A percentile compares a stretch with the other conserved stretches of the same genome.
Conservation (phyloP, 768 basidiomycete species). For the Fomitopsis pulvina region DNA sequence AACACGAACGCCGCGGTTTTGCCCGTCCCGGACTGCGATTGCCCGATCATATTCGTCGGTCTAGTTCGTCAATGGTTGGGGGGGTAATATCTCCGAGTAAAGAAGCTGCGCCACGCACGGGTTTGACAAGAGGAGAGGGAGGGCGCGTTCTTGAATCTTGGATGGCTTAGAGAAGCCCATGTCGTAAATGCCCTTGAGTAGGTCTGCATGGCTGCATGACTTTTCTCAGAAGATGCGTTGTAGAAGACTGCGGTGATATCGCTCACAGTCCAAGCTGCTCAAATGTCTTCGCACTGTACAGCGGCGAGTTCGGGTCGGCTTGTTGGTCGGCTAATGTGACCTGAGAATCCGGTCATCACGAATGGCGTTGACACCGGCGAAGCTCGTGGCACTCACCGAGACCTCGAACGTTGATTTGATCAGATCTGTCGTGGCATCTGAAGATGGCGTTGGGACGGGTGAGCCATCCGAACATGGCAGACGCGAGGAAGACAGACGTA, state of each 20-base stretch:
- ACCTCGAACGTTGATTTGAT: slow-evolving; percentile 82
- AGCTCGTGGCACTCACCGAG: slow-evolving; percentile 40
- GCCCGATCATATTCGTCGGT: slow-evolving; percentile 98
- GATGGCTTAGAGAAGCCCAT: slow-evolving; percentile 98
- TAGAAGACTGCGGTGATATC: slow-evolving; percentile 15
- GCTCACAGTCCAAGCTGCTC: slow-evolving; percentile 94
- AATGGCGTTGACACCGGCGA: background rate
- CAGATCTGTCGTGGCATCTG: slow-evolving; percentile 38
- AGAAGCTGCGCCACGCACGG: slow-evolving; percentile 51
- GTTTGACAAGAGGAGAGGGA: slow-evolving; percentile 83
- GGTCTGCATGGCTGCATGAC: slow-evolving; percentile 62
- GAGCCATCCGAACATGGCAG: background rate
- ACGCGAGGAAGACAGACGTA: slow-evolving; percentile 2
- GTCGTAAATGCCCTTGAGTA: slow-evolving; percentile 90
- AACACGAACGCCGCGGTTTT: slow-evolving; percentile 98
- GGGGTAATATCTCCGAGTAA: too few relatives aligned
- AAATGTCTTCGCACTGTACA: slow-evolving; percentile 90
- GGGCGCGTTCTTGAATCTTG: slow-evolving; percentile 96
- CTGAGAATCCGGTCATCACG: slow-evolving; percentile 30
- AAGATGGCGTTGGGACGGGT: background rate
- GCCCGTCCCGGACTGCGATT: slow-evolving; percentile 98
- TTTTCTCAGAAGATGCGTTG: background rate
- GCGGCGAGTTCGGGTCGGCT: slow-evolving; percentile 90
- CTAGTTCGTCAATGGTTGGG: too few relatives aligned
- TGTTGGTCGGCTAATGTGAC: slow-evolving; percentile 97